Evolutionary conservation across 2,329 filamentous ascomycete species (phyloP), one percentile per base, ranked within the genome.

Genomic region (Fusarium heterosporum): DNA sequence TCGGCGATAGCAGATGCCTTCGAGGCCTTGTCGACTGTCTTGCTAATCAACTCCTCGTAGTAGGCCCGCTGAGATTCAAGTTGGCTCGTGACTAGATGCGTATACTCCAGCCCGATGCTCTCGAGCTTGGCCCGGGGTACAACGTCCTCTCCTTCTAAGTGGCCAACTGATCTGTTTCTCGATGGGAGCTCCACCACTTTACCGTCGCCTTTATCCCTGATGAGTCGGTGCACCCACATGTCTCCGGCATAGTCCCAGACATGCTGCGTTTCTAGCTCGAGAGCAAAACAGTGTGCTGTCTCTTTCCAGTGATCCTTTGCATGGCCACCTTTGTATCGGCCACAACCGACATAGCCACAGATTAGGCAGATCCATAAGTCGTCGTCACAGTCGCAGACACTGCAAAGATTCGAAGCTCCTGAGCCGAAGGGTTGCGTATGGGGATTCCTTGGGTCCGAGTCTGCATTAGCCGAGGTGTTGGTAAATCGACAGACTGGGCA

Each of bases 231-330:
- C 47, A 98, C 96, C 84, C 97, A 99, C 74, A 91, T 92, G 75
- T 99, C 96, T 6, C 93, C 93, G 1, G 92, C 93, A 68, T 99
- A 99, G 78, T 99, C 96, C 96, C 96, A 99, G 2, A 99, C 94
- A 72, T 97, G 91, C 77, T 99, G 95, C 1, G 93, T 97, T 64
- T 91, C 89, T 36, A 98, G 87, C 76, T 99, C 96, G 76, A 99
- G 91, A 26, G 93, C 91, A 75, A 97, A 99, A 66, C 91, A 92
- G 78, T 99, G 96, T 6, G 89, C 88, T 4, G 93, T 96, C 55
- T 92, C 87, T 78, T 96, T 93, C 87, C 93, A 97, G 78, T 97
- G 94, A 13, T 92, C 90, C 76, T 97, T 97, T 32, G 95, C 94
- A 73, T 98, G 94, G 0, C 93, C 96, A 28, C 90, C 89, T 77